Conservation (phyloP, 2,329 filamentous ascomycete genomes). For the Dactylellina leptospora region DNA sequence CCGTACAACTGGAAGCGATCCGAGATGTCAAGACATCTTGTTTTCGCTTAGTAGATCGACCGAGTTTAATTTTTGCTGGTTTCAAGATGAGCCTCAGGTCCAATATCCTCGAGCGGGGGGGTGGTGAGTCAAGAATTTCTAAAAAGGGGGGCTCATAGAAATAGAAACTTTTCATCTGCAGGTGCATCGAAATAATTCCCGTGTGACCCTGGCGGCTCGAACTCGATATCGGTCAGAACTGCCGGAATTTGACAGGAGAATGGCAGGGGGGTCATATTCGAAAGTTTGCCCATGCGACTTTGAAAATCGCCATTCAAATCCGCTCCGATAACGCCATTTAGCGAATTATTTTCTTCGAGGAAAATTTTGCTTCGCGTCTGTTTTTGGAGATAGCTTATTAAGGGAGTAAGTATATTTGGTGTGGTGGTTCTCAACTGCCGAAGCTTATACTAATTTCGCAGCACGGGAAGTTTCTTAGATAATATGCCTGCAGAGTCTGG, state of each 20-base stretch:
- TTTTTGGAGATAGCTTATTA: constrained; percentile 20
- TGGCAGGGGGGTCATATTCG: constrained; percentile 1
- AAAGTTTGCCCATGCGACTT: constrained; percentile 17
- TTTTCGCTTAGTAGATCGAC: constrained; percentile 49
- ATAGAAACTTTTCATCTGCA: constrained; percentile 12
- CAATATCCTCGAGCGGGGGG: constrained; percentile 2
- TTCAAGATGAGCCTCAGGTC: constrained; percentile 49
- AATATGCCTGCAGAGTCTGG: constrained; percentile 20
- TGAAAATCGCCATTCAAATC: constrained; percentile 21
- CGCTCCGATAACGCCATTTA: neutral
- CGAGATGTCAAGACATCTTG: constrained; percentile 36
- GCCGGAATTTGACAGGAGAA: constrained; percentile 13
- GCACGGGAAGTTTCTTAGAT: constrained; percentile 48
- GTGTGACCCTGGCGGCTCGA: constrained; percentile 22
- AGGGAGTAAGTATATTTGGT: constrained; percentile 21
- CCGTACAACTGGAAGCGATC: constrained; percentile 40
- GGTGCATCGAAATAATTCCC: constrained; percentile 21
- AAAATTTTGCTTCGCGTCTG: constrained; percentile 20
- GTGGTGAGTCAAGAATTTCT: constrained; percentile 7
- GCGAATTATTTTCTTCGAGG: constrained; percentile 23
- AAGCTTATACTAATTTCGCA: constrained; percentile 46
- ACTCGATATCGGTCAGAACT: constrained; percentile 14
- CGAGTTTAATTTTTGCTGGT: constrained; percentile 34
- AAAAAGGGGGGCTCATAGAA: constrained; percentile 21
- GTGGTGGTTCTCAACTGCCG: constrained; percentile 46